Evolutionary conservation across 2,329 filamentous ascomycete genomes (phyloP).

Genomic region (Beauveria pseudobassiana): DNA sequence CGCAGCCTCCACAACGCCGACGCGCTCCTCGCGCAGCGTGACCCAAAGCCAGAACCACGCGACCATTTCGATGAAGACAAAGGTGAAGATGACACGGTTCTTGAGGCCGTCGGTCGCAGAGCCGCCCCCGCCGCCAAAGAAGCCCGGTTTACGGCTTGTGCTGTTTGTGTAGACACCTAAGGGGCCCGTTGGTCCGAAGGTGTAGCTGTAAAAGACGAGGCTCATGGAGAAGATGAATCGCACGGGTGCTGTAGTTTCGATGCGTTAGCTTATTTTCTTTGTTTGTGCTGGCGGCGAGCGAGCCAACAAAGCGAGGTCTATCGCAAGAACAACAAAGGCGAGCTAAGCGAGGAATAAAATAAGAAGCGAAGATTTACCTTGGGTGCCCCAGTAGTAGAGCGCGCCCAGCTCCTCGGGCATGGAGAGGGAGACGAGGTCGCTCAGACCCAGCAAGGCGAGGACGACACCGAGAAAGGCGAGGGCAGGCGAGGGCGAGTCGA

Average conservation of each 20-base stretch:
- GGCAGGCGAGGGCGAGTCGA: slow-evolving; percentile 61
- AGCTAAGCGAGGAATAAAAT: not conserved
- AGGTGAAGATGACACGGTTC: slow-evolving; percentile 79
- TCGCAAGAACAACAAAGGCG: not conserved
- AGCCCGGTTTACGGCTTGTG: slow-evolving; percentile 24
- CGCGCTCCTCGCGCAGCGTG: slow-evolving; percentile 59
- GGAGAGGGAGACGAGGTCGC: slow-evolving; percentile 58
- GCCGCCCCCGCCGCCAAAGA: slow-evolving; percentile 25
- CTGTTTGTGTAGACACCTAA: slow-evolving; percentile 30
- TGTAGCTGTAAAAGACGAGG: slow-evolving; percentile 57
- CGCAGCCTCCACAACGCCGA: slow-evolving; percentile 33
- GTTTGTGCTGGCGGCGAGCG: not conserved
- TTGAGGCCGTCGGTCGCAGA: slow-evolving; percentile 63
- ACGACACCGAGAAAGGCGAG: slow-evolving; percentile 67
- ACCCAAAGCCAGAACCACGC: slow-evolving; percentile 83
- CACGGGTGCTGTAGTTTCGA: slow-evolving; percentile 43
- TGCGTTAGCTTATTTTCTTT: slow-evolving; percentile 4
- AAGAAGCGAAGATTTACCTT: slow-evolving; percentile 41
- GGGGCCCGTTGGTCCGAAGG: slow-evolving; percentile 47
- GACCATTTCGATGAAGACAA: slow-evolving; percentile 75
- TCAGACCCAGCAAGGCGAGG: slow-evolving; percentile 52
- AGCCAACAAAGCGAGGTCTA: not conserved
- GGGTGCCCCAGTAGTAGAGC: slow-evolving; percentile 58
- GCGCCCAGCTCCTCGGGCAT: slow-evolving; percentile 59
- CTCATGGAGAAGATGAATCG: slow-evolving; percentile 56